Evolutionary conservation across 441 rosid genomes (phyloP).

Genomic region (Breynia disticha): DNA sequence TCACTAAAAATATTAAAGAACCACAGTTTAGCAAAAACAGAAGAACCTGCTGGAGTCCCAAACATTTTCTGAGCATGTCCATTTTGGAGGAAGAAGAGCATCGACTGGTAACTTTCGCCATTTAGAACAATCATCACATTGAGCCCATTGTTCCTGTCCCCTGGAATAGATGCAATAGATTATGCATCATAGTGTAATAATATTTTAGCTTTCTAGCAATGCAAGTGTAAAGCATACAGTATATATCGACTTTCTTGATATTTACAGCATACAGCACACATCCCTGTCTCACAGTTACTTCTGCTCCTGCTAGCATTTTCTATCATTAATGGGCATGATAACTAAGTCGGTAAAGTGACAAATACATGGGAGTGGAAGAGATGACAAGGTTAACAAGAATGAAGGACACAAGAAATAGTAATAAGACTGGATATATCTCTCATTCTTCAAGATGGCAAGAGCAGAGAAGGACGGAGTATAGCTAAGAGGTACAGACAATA

Average conservation of each 20-base stretch:
- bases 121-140: constrained; percentile 82
- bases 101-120: constrained; percentile 77
- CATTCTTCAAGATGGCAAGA: background rate
- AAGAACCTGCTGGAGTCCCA: constrained; percentile 70
- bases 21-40: background rate
- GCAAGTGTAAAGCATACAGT: background rate
- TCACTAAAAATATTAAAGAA: background rate
- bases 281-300: too few relatives aligned
- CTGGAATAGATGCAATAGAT: constrained; percentile 27
- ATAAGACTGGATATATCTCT: background rate
- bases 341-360: background rate
- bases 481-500: background rate
- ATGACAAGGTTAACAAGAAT: background rate
- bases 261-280: too few relatives aligned
- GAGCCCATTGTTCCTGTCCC: constrained; percentile 71
- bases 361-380: background rate
- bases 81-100: constrained; percentile 64
- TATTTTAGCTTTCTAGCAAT: background rate
- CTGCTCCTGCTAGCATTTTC: background rate
- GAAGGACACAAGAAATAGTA: background rate
- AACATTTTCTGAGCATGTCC: constrained; percentile 71
- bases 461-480: background rate
- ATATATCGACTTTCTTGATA: too few relatives aligned
- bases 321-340: background rate
- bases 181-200: constrained; percentile 2